Percentiles rank a stretch among this genome's conserved stretches.
Evolutionary conservation across 1,139 yeast genomes (phyloP).

Genomic region (Magnusiomyces sp.): DNA sequence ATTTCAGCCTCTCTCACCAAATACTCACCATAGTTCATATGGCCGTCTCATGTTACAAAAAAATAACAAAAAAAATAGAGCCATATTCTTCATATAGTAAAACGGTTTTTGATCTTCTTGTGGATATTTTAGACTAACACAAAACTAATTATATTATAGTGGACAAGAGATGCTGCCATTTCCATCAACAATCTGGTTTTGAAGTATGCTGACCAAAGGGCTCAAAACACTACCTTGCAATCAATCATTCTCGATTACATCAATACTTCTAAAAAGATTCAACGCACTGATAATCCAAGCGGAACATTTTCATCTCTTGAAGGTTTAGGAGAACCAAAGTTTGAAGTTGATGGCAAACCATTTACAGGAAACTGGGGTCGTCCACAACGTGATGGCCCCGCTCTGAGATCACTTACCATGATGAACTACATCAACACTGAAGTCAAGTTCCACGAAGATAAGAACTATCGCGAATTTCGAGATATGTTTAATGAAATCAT

Average conservation of each 20-base stretch:
- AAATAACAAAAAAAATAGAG: neutral
- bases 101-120: neutral
- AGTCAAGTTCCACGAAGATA: slow-evolving; percentile 27
- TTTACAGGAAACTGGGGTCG: slow-evolving; percentile 77
- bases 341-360: slow-evolving; percentile 52
- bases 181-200: slow-evolving; percentile 61
- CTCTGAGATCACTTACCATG: slow-evolving; percentile 62
- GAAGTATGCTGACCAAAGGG: slow-evolving; percentile 37
- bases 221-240: slow-evolving; percentile 28
- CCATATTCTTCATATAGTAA: neutral
- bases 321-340: slow-evolving; percentile 89
- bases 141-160: slow-evolving; percentile 23
- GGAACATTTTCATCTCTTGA: slow-evolving; percentile 46
- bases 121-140: neutral
- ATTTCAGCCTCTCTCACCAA: too few species aligned
- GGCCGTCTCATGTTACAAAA: too few species aligned
- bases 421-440: slow-evolving; percentile 46
- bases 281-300: slow-evolving; percentile 57
- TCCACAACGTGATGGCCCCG: slow-evolving; percentile 95
- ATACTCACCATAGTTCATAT: too few species aligned
- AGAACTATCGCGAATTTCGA: slow-evolving; percentile 18
- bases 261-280: slow-evolving; percentile 48
- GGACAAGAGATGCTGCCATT: slow-evolving; percentile 88
- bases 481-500: slow-evolving; percentile 37
- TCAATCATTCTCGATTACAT: slow-evolving; percentile 51